Evolutionary conservation across 768 basidiomycete species (phyloP).

Genomic region (Serendipita sp.): DNA sequence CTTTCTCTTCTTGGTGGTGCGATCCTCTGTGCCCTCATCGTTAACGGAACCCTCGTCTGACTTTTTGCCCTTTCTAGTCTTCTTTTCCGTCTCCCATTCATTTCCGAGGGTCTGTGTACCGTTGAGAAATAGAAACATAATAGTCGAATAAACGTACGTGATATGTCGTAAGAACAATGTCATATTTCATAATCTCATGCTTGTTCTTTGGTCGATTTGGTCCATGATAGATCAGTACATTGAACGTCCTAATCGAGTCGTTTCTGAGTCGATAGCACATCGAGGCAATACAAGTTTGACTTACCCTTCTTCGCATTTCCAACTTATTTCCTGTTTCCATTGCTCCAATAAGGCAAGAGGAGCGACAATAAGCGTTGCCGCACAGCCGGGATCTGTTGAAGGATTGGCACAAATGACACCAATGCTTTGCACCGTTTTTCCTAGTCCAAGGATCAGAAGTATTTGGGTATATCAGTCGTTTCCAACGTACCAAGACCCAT

Average conservation of each 20-base stretch:
- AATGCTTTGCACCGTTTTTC: constrained; percentile 44
- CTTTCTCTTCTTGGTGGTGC: constrained; percentile 10
- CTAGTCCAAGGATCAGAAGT: constrained; percentile 14
- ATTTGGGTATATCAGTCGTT: background rate
- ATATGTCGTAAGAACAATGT: constrained; percentile 48
- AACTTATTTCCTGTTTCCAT: constrained; percentile 36
- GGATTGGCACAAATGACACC: constrained; percentile 40
- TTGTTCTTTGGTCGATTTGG: constrained; percentile 29
- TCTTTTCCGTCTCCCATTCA: constrained; percentile 13
- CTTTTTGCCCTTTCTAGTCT: constrained; percentile 16
- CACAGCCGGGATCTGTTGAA: constrained; percentile 32
- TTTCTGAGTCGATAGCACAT: no score
- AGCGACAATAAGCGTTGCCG: constrained; percentile 52
- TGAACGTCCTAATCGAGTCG: constrained; percentile 15
- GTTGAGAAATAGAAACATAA: background rate
- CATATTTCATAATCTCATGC: constrained; percentile 36
- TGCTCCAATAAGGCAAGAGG: constrained; percentile 52
- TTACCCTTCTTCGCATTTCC: background rate
- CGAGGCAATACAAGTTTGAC: no score
- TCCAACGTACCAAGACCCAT: constrained; percentile 40
- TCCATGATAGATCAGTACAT: constrained; percentile 48
- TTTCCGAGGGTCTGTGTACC: constrained; percentile 12
- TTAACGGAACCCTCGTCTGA: constrained; percentile 13
- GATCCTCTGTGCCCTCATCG: constrained; percentile 10
- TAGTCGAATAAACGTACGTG: constrained; percentile 12